These are phyloP conservation scores for Croton laevigatus DNA, from an alignment of 441 rosid species.

Conservation along the genomic window DNA sequence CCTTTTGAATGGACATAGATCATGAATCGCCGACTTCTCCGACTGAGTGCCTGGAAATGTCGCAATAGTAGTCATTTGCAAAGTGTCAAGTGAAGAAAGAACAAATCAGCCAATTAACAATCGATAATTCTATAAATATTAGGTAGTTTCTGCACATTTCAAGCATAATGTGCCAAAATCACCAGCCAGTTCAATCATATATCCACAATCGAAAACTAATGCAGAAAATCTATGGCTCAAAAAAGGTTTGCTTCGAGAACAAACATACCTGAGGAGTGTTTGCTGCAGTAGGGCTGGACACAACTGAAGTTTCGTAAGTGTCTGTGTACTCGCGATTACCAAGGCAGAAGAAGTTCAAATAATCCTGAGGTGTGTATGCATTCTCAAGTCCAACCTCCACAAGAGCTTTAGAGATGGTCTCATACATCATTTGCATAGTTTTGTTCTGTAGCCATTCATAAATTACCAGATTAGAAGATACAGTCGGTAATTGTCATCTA, in stretches of 20 bases:
- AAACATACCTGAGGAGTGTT: conserved; percentile 69
- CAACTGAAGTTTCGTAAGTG: conserved; percentile 19
- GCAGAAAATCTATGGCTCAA: conserved; percentile 9
- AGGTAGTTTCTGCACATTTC: background rate
- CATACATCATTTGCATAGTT: conserved; percentile 99
- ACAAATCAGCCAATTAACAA: background rate
- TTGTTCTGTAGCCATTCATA: conserved; percentile 54
- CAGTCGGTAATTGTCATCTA: background rate
- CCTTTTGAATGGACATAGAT: conserved; percentile 98
- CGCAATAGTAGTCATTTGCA: conserved; percentile 10
- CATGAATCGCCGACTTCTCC: conserved; percentile 80
- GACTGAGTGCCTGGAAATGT: conserved; percentile 47
- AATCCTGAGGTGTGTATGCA: conserved; percentile 69
- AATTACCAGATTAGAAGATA: conserved; percentile 15
- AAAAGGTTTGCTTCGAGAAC: conserved; percentile 4
- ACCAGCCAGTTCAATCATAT: background rate
- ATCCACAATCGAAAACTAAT: background rate
- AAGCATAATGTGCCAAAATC: background rate
- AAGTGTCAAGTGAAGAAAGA: background rate
- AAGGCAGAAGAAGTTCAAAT: conserved; percentile 87
- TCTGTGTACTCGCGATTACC: conserved; percentile 72
- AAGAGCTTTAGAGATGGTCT: conserved; percentile 77
- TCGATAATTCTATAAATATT: background rate
- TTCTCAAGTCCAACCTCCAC: conserved; percentile 76
- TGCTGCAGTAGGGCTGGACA: conserved; percentile 44